These are phyloP conservation scores for Xerocomellus intermedius DNA, from an alignment of 768 basidiomycete genomes.

Conservation along the genomic window DNA sequence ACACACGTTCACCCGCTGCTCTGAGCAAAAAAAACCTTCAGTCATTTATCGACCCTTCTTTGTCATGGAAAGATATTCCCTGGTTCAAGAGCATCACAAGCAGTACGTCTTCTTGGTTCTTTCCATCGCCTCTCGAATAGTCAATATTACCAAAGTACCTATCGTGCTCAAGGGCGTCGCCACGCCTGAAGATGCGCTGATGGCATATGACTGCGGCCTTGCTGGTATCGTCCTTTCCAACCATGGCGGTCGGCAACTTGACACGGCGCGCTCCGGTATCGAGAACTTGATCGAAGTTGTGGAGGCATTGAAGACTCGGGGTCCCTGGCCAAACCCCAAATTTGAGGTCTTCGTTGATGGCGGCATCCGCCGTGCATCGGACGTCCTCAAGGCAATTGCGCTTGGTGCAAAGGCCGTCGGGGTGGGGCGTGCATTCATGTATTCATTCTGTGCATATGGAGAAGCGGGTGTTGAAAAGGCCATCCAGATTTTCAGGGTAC, in stretches of 20 bases:
- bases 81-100: slow-evolving; percentile 77
- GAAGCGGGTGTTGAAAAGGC: slow-evolving; percentile 82
- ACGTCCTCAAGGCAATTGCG: slow-evolving; percentile 81
- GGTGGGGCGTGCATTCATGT: slow-evolving; percentile 79
- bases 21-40: slow-evolving; percentile 31
- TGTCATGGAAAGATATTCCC: slow-evolving; percentile 63
- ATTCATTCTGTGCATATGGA: slow-evolving; percentile 85
- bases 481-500: slow-evolving; percentile 68
- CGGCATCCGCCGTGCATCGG: slow-evolving; percentile 84
- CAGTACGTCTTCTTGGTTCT: slow-evolving; percentile 39
- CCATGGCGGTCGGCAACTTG: slow-evolving; percentile 73
- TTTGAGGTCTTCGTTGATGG: slow-evolving; percentile 93
- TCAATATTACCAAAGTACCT: slow-evolving; percentile 54
- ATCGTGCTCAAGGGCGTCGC: slow-evolving; percentile 81
- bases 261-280: slow-evolving; percentile 79
- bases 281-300: slow-evolving; percentile 84
- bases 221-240: slow-evolving; percentile 77
- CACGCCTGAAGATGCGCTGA: slow-evolving; percentile 81
- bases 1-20: slow-evolving; percentile 29
- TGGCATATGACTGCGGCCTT: slow-evolving; percentile 71
- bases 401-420: slow-evolving; percentile 81
- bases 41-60: slow-evolving; percentile 89
- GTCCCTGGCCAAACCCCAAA: slow-evolving; percentile 70
- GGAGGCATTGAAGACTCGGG: slow-evolving; percentile 59
- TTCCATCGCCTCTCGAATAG: background rate